Base-by-base conservation (phyloP, 1,284 basidiomycete genomes). In the Cutaneotrichosporon cyanovorans region DNA sequence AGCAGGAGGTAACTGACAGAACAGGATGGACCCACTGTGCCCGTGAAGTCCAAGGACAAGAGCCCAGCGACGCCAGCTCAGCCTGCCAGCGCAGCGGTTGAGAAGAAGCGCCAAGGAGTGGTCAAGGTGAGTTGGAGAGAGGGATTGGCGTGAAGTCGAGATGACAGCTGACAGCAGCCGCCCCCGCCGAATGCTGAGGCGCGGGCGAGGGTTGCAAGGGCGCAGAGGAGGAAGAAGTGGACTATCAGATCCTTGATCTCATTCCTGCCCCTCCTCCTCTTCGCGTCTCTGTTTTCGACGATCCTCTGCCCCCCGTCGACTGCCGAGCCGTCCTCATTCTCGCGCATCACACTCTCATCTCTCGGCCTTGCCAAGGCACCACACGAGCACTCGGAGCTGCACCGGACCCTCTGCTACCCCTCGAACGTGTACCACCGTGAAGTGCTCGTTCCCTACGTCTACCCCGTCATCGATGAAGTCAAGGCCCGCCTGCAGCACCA, bases 401-500 rank as follows among this genome's bases (percentile, higher is more conserved):
- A 67, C 42, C 46, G 63, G 40, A 57, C 58, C 0, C 52, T 69
- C 20, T 69, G 68, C 41, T 67, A 68, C 50, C 68, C 68, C 8
- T 48, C 68, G 20, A 66, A 68, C 50, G 56, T 62, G 14, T 69
- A 69, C 49, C 60, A 65, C 40, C 41, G 48, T 6, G 51, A 60
- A 16, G 53, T 69, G 30, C 58, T 69, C 21, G 45, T 63, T 40
- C 63, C 63, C 0, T 63, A 63, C 40, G 47, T 65, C 30, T 63
- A 63, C 48, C 63, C 63, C 15, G 40, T 47, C 9, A 28, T 65
- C 5, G 61, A 58, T 22, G 53, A 63, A 20, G 48, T 46, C 16
- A 56, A 59, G 37, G 28, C 42, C n/a, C 47, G 53, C 42, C 31
- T 60, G 10, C 34, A 51, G 19, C 19, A 53, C 11, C 55, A 57